Conservation (phyloP, 1,139 yeast species). For the Arxiozyma slooffiae region DNA sequence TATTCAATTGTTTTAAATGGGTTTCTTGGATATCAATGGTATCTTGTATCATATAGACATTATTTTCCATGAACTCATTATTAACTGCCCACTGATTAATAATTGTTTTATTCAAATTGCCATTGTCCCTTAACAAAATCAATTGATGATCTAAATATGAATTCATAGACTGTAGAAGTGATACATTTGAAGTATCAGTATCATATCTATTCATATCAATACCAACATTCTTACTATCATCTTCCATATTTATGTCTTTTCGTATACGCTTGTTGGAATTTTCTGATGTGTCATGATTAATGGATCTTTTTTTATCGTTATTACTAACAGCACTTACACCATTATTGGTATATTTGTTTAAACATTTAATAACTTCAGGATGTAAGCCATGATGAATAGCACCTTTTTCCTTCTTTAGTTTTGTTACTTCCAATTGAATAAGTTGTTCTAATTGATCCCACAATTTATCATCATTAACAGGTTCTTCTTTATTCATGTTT, state of each 20-base stretch:
- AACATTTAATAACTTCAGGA: constrained; percentile 12
- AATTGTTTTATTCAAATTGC: constrained; percentile 17
- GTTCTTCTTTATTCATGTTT: not conserved
- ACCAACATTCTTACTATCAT: too few relatives aligned
- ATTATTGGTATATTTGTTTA: not conserved
- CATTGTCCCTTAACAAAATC: not conserved
- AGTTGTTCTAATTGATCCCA: not conserved
- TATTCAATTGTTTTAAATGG: constrained; percentile 13
- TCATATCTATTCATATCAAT: constrained; percentile 9
- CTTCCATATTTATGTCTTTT: too few relatives aligned
- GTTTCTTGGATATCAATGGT: constrained; percentile 10
- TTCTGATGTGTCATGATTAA: not conserved
- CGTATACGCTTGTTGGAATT: not conserved
- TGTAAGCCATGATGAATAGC: constrained; percentile 14
- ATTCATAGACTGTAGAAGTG: constrained; percentile 10
- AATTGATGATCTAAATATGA: constrained; percentile 24
- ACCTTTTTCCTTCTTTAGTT: not conserved
- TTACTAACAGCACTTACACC: not conserved
- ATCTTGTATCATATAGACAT: constrained; percentile 7
- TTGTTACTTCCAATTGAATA: not conserved
- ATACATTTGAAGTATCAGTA: constrained; percentile 1
- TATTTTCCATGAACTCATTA: constrained; percentile 9
- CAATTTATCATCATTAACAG: not conserved
- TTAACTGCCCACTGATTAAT: constrained; percentile 25
- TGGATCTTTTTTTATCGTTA: not conserved